Percentiles rank a stretch among this genome's conserved stretches.
Evolutionary conservation across 441 rosid species (phyloP).

Genomic region (Pelargonium fulgidum): DNA sequence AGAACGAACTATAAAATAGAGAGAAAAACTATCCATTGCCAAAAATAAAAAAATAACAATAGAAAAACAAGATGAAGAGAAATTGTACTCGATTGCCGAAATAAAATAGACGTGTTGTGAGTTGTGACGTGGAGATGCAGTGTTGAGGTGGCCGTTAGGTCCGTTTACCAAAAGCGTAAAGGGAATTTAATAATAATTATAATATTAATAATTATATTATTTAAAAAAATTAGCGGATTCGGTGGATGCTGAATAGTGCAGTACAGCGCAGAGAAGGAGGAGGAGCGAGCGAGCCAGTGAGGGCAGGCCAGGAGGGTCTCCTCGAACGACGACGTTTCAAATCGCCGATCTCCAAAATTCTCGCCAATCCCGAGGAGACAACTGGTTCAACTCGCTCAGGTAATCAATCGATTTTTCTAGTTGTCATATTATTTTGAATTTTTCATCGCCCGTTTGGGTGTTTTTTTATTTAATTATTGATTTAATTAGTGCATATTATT

Average conservation of each 20-base stretch:
- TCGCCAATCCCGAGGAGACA: not conserved
- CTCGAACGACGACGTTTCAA: not conserved
- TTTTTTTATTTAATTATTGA: not conserved
- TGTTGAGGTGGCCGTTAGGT: too few species aligned
- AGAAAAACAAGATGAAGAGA: too few species aligned
- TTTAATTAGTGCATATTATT: not conserved
- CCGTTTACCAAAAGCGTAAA: too few species aligned
- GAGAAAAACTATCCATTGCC: too few species aligned
- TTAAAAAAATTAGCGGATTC: not conserved
- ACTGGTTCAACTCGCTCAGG: not conserved
- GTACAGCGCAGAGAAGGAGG: not conserved
- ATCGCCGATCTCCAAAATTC: not conserved
- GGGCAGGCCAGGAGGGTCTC: not conserved
- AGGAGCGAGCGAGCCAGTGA: not conserved
- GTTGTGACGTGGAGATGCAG: too few species aligned
- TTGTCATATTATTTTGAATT: too few species aligned
- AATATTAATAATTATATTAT: not conserved
- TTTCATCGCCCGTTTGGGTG: not conserved
- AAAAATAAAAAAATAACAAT: too few species aligned
- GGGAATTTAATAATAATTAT: too few species aligned
- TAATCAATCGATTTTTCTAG: not conserved
- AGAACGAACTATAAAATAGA: too few species aligned
- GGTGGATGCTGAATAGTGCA: not conserved
- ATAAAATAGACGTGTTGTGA: too few species aligned
- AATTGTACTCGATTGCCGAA: too few species aligned